Base-by-base conservation (phyloP, 331 rosid species). In the Spiraea crenata region DNA sequence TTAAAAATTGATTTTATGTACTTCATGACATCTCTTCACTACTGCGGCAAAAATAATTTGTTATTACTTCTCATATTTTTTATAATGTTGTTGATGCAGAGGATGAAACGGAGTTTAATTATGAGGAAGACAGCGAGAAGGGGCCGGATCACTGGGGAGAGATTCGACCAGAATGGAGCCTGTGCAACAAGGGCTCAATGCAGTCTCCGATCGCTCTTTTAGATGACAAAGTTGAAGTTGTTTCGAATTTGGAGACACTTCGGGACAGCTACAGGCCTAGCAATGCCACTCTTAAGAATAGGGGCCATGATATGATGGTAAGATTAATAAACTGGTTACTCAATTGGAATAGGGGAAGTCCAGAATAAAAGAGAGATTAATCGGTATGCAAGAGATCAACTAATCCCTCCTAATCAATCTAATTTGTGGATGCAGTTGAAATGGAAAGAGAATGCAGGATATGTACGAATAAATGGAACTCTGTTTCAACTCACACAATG, bases 71-170 rank as follows among this genome's bases (percentile, higher is more conserved):
- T 25, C 31, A 25, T 25, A 2, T 25, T 1, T 25, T 25, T 25
- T 25, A 25, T 25, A 25, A 25, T 25, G 31, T 25, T 25, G 31
- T 25, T 25, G 31, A 25, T 39, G 16, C 20, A 14, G 72, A 69
- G 41, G 63, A 73, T 5, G 34, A 54, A 14, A 49, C 63, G 4
- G 70, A 41, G 55, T 75, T 66, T 9, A 49, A 13, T 4, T 71
- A 71, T 50, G 39, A 47, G 20, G 59, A 47, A 57, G 58, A 67
- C 12, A 69, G 81, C 66, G 7, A 16, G 3, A 71, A 52, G 49
- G 81, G 81, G 9, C 81, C 81, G 7, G 13, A 61, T 5, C 54
- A 61, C 19, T 77, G 77, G 81, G 77, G 81, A 57, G 39, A n/a
- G 20, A 39, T 77, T 7, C 39, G 62, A 4, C 3, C 35, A 13